phyloP scores from a whole-genome alignment of 2,329 filamentous ascomycete species.

The Pochonia chlamydosporia region DNA sequence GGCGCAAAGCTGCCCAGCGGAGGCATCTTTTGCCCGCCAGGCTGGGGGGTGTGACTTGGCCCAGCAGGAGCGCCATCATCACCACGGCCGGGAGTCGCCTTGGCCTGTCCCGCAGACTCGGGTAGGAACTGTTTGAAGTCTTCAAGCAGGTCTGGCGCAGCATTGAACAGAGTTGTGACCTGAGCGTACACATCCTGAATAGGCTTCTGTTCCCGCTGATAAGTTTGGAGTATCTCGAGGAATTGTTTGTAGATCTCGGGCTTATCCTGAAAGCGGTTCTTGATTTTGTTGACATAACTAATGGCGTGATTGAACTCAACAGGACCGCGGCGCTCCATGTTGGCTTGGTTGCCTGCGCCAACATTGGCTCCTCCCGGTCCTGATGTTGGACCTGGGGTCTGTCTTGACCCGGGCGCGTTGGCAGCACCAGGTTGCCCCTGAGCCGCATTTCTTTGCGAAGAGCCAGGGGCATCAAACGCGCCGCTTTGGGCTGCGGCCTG shows the following conservation, averaged over 20 bases:
- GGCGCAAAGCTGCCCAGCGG: slow-evolving; percentile 93
- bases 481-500: slow-evolving; percentile 33
- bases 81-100: slow-evolving; percentile 47
- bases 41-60: slow-evolving; percentile 50
- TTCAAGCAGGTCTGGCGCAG: slow-evolving; percentile 88
- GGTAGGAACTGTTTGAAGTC: slow-evolving; percentile 99
- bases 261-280: slow-evolving; percentile 96
- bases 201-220: slow-evolving; percentile 94
- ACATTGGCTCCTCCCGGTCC: slow-evolving; percentile 57
- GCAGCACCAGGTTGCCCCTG: slow-evolving; percentile 33
- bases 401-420: slow-evolving; percentile 41
- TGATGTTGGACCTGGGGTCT: slow-evolving; percentile 53
- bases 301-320: slow-evolving; percentile 99
- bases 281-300: slow-evolving; percentile 99
- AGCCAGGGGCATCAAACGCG: slow-evolving; percentile 23
- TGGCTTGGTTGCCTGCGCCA: slow-evolving; percentile 50
- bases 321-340: slow-evolving; percentile 80
- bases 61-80: slow-evolving; percentile 44
- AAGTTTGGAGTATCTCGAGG: slow-evolving; percentile 94
- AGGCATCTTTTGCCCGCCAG: slow-evolving; percentile 70
- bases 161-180: slow-evolving; percentile 89
- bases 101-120: slow-evolving; percentile 62
- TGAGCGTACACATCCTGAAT: slow-evolving; percentile 98
- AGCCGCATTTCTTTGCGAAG: slow-evolving; percentile 25
- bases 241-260: slow-evolving; percentile 99